Percentiles rank a stretch among this genome's conserved stretches.
Conservation (phyloP, 2,329 filamentous ascomycete genomes). For the Pleomassaria siparia region DNA sequence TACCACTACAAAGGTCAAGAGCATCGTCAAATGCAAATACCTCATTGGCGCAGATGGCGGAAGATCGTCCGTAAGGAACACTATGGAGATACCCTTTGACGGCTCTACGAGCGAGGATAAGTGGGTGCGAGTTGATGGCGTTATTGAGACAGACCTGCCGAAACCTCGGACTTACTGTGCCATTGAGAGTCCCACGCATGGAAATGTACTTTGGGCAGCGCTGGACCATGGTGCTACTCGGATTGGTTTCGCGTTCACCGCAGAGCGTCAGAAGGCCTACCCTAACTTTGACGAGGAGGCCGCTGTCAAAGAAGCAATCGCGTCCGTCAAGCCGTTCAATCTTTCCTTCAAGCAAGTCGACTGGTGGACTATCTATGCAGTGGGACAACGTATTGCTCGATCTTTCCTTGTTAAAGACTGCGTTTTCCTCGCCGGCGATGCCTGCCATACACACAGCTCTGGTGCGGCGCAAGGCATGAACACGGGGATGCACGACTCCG, state of each 20-base stretch:
- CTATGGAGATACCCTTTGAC: slow-evolving; percentile 53
- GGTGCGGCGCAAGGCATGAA: slow-evolving; percentile 62
- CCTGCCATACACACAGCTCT: slow-evolving; percentile 59
- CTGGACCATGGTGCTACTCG: slow-evolving; percentile 57
- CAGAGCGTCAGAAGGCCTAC: slow-evolving; percentile 43
- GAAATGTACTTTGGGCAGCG: slow-evolving; percentile 58
- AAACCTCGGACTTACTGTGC: slow-evolving; percentile 50
- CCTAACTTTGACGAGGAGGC: slow-evolving; percentile 39
- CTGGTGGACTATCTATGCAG: slow-evolving; percentile 49
- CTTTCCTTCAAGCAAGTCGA: slow-evolving; percentile 45
- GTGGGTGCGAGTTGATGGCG: slow-evolving; percentile 58
- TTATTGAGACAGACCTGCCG: slow-evolving; percentile 53
- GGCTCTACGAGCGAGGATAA: slow-evolving; percentile 53
- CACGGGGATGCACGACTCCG: slow-evolving; percentile 56
- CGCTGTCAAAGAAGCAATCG: slow-evolving; percentile 43
- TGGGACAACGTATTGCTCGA: slow-evolving; percentile 46
- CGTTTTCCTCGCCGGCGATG: slow-evolving; percentile 59
- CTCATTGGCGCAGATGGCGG: slow-evolving; percentile 57
- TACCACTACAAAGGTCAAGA: slow-evolving; percentile 25
- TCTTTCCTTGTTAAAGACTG: slow-evolving; percentile 44
- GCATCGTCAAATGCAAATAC: slow-evolving; percentile 47
- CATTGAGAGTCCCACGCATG: slow-evolving; percentile 55
- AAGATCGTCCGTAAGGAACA: slow-evolving; percentile 50
- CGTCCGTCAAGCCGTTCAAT: slow-evolving; percentile 44
- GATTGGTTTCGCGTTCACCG: slow-evolving; percentile 56